Evolutionary conservation across 1,284 basidiomycete species (phyloP).

Genomic region (Gomphus bonarii): DNA sequence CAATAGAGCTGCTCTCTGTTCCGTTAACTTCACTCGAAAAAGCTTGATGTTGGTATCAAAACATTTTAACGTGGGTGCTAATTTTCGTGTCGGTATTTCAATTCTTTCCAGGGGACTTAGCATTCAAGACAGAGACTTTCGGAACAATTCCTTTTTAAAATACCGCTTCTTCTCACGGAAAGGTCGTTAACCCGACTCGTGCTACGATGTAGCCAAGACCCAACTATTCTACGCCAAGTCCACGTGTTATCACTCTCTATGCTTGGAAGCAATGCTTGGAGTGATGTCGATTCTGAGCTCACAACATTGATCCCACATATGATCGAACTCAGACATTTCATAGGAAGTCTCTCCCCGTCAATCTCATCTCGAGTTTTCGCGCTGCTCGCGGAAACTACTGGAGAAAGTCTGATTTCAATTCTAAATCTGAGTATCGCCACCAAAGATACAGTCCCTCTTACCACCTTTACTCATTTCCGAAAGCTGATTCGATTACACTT

Average conservation of each 20-base stretch:
- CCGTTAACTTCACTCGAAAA: not conserved
- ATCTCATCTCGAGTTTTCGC: not conserved
- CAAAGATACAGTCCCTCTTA: not conserved
- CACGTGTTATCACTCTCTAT: not conserved
- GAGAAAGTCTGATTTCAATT: not conserved
- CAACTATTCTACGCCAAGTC: not conserved
- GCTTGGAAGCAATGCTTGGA: not conserved
- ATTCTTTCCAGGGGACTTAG: not conserved
- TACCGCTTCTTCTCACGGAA: not conserved
- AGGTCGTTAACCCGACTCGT: not conserved
- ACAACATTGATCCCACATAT: not conserved
- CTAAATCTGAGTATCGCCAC: not conserved
- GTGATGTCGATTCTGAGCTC: not conserved
- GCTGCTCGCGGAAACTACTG: not conserved
- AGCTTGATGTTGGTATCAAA: not conserved
- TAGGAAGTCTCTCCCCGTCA: not conserved
- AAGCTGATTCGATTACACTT: not conserved
- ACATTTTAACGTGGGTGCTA: not conserved
- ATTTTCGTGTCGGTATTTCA: not conserved
- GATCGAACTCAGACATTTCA: not conserved
- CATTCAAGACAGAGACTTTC: not conserved
- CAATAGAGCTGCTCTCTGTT: not conserved
- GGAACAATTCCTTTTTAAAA: not conserved
- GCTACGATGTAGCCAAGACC: not conserved
- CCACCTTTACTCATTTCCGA: not conserved